phyloP scores from a whole-genome alignment of 345 rosid species.

The Boechera stricta region DNA sequence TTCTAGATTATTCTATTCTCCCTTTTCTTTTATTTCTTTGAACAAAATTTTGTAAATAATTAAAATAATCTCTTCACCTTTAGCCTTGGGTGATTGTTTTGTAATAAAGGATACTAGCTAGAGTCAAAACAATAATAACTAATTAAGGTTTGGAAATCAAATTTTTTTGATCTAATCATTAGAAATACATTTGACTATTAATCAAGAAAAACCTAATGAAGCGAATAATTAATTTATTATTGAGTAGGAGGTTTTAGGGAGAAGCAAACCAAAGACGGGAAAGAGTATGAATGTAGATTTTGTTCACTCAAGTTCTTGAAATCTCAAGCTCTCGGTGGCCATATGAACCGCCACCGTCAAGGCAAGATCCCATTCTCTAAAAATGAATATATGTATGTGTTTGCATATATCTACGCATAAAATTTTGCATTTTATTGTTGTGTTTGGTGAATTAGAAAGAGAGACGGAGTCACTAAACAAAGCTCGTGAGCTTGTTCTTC shows the following conservation, averaged over 20 bases:
- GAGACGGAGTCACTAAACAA: constrained; percentile 98
- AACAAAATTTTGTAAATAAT: not conserved
- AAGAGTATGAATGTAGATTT: constrained; percentile 98
- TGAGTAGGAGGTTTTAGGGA: constrained; percentile 53
- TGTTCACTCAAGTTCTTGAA: constrained; percentile 99
- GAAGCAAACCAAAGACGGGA: constrained; percentile 76
- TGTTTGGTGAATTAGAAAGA: constrained; percentile 65
- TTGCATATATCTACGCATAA: constrained; percentile 3
- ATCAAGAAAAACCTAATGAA: not conserved
- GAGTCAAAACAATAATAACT: constrained; percentile 30
- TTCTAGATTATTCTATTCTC: constrained; percentile 9
- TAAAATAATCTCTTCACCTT: constrained; percentile 8
- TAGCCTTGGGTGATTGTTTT: not conserved
- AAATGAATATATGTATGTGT: not conserved
- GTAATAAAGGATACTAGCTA: not conserved
- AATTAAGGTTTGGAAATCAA: constrained; percentile 43
- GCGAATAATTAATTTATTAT: constrained; percentile 51
- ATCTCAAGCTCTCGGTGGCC: constrained; percentile 99
- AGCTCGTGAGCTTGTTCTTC: constrained; percentile 97
- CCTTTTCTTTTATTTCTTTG: not conserved
- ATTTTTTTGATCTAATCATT: constrained; percentile 33
- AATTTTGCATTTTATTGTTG: constrained; percentile 39
- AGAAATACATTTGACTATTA: constrained; percentile 42
- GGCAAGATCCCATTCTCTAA: constrained; percentile 52
- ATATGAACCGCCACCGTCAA: constrained; percentile 99